A percentile compares a stretch with the other conserved stretches of the same genome.
Evolutionary conservation across 495 filamentous ascomycete genomes (phyloP).

Genomic region (Tuber calosporum): DNA sequence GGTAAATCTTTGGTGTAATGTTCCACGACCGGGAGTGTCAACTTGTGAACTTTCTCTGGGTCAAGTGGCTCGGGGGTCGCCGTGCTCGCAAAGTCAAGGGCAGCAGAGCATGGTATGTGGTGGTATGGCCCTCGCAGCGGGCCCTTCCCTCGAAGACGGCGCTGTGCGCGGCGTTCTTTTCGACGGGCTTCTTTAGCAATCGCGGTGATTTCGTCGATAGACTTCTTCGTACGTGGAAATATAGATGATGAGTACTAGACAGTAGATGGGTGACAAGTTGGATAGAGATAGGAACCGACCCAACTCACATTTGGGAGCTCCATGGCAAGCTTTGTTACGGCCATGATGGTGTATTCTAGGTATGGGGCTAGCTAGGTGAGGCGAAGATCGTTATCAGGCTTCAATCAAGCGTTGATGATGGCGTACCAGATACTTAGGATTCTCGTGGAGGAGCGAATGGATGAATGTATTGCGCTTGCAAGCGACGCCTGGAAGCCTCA

Average conservation of each 20-base stretch:
- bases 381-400: background rate
- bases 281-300: background rate
- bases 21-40: slow-evolving; percentile 16
- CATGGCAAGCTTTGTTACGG: slow-evolving; percentile 5
- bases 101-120: slow-evolving; percentile 30
- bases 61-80: slow-evolving; percentile 22
- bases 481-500: background rate
- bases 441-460: background rate
- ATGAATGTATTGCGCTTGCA: background rate
- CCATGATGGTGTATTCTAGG: background rate
- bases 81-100: slow-evolving; percentile 28
- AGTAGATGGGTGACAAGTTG: background rate
- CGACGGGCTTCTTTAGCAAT: slow-evolving; percentile 10
- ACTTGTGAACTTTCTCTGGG: slow-evolving; percentile 15
- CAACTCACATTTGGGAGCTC: slow-evolving; percentile 18
- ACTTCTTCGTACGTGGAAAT: background rate
- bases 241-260: background rate
- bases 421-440: background rate
- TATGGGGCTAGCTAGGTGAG: background rate
- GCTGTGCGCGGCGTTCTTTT: slow-evolving; percentile 13
- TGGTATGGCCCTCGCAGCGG: slow-evolving; percentile 16
- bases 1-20: slow-evolving; percentile 8
- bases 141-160: slow-evolving; percentile 6
- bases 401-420: background rate
- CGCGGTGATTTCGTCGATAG: background rate